phyloP scores from a whole-genome alignment of 2,329 filamentous ascomycete species.

The Chaetothyriales sp. region DNA sequence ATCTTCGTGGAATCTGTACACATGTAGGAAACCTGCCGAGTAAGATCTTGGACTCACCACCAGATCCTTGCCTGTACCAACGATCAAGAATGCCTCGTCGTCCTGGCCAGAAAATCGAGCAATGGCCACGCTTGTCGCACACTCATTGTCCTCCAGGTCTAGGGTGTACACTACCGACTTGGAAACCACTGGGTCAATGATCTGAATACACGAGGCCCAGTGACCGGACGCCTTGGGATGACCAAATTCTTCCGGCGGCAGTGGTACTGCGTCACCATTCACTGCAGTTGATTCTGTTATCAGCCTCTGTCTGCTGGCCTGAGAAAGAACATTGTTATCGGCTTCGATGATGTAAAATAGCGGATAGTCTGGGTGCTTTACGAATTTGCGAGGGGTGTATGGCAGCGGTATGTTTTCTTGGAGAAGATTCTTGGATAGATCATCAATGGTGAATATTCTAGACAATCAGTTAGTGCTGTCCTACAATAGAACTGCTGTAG shows the following conservation, averaged over 20 bases:
- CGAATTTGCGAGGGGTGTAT: conserved; percentile 78
- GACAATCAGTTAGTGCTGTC: conserved; percentile 1
- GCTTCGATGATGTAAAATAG: conserved; percentile 90
- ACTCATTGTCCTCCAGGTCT: conserved; percentile 78
- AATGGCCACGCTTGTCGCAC: conserved; percentile 69
- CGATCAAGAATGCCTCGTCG: conserved; percentile 76
- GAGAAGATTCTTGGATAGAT: conserved; percentile 68
- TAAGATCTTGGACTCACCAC: conserved; percentile 60
- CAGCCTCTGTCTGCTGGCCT: conserved; percentile 59
- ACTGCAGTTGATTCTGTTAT: conserved; percentile 54
- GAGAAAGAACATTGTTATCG: conserved; percentile 79
- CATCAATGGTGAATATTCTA: conserved; percentile 82
- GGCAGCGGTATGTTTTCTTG: conserved; percentile 74
- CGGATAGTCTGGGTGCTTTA: conserved; percentile 73
- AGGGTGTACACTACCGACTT: conserved; percentile 63
- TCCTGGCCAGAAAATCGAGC: conserved; percentile 81
- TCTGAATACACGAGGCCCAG: conserved; percentile 91
- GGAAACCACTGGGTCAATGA: conserved; percentile 66
- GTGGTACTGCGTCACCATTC: conserved; percentile 55
- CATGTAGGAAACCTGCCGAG: conserved; percentile 70
- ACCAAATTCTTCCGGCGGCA: conserved; percentile 73
- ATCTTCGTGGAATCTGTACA: conserved; percentile 76
- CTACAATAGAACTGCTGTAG: neutral
- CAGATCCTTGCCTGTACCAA: conserved; percentile 89
- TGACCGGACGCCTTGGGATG: conserved; percentile 69